Evolutionary conservation across 225 moss, liverwort and hornwort species (phyloP).

Genomic region (Asterella californica): DNA sequence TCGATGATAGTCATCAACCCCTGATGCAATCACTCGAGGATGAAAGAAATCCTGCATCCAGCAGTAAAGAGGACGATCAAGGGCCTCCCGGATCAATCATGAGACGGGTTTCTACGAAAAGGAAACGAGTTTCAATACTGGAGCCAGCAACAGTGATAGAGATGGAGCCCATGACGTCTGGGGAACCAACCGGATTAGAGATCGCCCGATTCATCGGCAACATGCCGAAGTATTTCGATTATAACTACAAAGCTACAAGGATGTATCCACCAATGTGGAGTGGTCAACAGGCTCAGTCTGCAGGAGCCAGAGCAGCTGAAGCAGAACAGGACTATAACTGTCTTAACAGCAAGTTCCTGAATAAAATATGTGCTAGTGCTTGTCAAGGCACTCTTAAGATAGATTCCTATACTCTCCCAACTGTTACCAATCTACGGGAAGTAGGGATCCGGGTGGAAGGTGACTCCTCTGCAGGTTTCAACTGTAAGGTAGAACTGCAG

Average conservation of each 20-base stretch:
- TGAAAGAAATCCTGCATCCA: neutral
- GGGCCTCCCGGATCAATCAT: neutral
- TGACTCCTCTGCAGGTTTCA: slow-evolving; percentile 1
- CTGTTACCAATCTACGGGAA: neutral
- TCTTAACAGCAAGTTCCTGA: neutral
- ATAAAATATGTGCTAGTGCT: neutral
- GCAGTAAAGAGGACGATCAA: neutral
- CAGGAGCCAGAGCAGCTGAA: neutral
- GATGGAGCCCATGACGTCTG: neutral
- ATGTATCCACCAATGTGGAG: neutral
- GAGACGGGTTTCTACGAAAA: neutral
- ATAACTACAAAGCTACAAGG: neutral
- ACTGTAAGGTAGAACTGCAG: slow-evolving; percentile 10
- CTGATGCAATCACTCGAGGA: neutral
- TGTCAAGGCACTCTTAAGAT: neutral
- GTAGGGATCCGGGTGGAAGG: slow-evolving; percentile 12
- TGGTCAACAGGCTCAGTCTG: neutral
- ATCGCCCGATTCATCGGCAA: neutral
- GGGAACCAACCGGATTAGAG: neutral
- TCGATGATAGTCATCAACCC: neutral
- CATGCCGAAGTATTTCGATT: slow-evolving; percentile 2
- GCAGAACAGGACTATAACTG: neutral
- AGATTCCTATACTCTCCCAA: slow-evolving; percentile 10
- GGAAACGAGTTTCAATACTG: neutral
- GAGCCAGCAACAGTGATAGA: neutral